Percentiles rank a stretch among this genome's conserved stretches.
These are phyloP conservation scores for Trypanosomatidae sp. DNA, from an alignment of 208 protist species.

Conservation along the genomic window DNA sequence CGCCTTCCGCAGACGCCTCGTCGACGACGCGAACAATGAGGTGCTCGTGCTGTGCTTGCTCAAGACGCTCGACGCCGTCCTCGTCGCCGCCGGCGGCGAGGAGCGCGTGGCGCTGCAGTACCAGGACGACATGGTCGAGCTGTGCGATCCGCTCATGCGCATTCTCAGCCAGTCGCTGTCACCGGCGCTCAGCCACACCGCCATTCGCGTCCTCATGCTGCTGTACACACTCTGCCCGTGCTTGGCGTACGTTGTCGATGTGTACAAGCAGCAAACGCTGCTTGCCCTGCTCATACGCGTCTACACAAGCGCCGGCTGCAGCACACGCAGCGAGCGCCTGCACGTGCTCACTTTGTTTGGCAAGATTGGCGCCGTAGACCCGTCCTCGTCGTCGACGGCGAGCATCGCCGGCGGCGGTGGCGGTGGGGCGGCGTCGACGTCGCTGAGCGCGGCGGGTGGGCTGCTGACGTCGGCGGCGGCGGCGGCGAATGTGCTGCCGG, in stretches of 20 bases:
- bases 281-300: constrained; percentile 46
- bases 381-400: constrained; percentile 13
- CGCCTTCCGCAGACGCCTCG: constrained; percentile 51
- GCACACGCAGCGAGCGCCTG: constrained; percentile 42
- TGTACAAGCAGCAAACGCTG: constrained; percentile 51
- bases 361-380: constrained; percentile 78
- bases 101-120: constrained; percentile 59
- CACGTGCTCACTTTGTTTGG: constrained; percentile 79
- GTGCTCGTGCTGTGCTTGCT: constrained; percentile 59
- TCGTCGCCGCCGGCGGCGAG: constrained; percentile 33
- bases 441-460: no score
- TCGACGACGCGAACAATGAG: constrained; percentile 42
- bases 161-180: constrained; percentile 61
- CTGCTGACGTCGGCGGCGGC: no score
- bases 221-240: constrained; percentile 56
- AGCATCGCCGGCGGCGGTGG: background rate
- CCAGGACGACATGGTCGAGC: constrained; percentile 67
- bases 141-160: constrained; percentile 49
- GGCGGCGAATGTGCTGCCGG: background rate
- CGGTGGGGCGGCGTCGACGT: background rate
- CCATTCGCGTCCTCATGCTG: constrained; percentile 64
- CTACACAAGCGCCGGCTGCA: constrained; percentile 57
- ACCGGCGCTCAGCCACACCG: constrained; percentile 49
- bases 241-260: constrained; percentile 17
- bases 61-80: constrained; percentile 61